Base-by-base conservation (phyloP, 2,329 filamentous ascomycete genomes). In the Fusarium proliferatum region DNA sequence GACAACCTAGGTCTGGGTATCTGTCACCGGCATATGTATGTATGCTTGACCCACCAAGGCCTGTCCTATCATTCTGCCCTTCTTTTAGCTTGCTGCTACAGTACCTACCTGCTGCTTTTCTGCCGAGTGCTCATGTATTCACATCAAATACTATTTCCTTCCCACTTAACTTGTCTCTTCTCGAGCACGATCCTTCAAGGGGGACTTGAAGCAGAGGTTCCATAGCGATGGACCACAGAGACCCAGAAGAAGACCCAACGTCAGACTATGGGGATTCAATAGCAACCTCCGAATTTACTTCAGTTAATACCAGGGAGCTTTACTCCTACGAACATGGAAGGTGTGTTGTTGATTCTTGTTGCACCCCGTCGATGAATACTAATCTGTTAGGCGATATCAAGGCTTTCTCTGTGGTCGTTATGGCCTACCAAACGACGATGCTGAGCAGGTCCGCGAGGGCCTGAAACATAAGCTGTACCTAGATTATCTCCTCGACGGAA, bases 391-490 rank as follows among this genome's bases (percentile, higher is more conserved):
- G 65, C 83, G 86, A 43, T 88, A 88, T 71, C 86, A 88, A 74
- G 82, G 81, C 36, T 86, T 86, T 67, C 78, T 84, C 6, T 82
- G 83, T 39, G 85, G 84, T 13, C 81, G 84, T 52, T 88, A 88
- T 71, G 85, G 86, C 36, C 76, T 88, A 23, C 86, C 86, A n/a
- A 88, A 88, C 71, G 86, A 88, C 66, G 86, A 88, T 34, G 80
- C 80, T 12, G 87, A 89, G 72, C 84, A 85, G 69, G 82, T 83
- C 53, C 83, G 87, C 16, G 86, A 89, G 63, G 82, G 84, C 36
- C 75, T 88, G 49, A 84, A 86, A 71, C 87, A 89, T 75, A 80
- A 80, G 52, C 79, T 87, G 64, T 82, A 82, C 66, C 81, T 88
- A 48, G 85, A 86, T 45, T 84, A 89, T 58, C 75, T 88, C 15